Base-by-base conservation (phyloP, 495 filamentous ascomycete species). In the Cryomyces antarcticus region DNA sequence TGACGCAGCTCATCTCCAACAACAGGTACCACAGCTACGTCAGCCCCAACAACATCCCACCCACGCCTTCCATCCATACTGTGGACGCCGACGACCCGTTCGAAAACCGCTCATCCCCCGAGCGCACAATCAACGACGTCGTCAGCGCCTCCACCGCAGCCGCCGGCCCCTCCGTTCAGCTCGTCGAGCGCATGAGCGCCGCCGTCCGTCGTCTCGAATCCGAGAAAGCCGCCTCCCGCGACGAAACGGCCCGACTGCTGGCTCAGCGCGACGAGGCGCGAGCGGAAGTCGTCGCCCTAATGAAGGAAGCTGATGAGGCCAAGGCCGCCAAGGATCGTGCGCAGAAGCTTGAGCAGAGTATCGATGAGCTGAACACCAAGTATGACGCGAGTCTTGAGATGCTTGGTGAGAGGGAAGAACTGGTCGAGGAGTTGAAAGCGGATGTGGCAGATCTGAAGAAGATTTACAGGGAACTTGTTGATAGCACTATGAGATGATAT, bases 101-200 rank as follows among this genome's bases (percentile, higher is more conserved):
- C 50, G 71, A 71, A 31, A 71, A 69, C 24, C 69, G 70, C 9
- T 69, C 70, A 6, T 77, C 81, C 4, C 81, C 80, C 4, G 77
- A 76, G 0, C 74, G 75, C 42, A 73, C 80, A 12, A 71, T 88
- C 51, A 80, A 87, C 50, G 88, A 96, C 50, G 78, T 95, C 56
- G 71, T 93, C 30, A 89, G 82, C 10, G 83, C 82, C 12, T 89
- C 82, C 3, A 93, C 89, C 5, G 75, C 80, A 13, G 86, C 75
- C 5, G 83, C 89, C 0, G 89, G 89, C 0, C 89, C 89, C 4
- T 88, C 81, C 4, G 88, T 99, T 3, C 89, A 96, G 58, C 70
- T 99, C 0, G 85, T 99, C 5, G 89, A 96, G 59, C 79, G 92
- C 37, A 94, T 99, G 88, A 84, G 78, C 48, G 82, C 87, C 31